Evolutionary conservation across 2,329 filamentous ascomycete genomes (phyloP).

Genomic region (Sordariomycetes sp.): DNA sequence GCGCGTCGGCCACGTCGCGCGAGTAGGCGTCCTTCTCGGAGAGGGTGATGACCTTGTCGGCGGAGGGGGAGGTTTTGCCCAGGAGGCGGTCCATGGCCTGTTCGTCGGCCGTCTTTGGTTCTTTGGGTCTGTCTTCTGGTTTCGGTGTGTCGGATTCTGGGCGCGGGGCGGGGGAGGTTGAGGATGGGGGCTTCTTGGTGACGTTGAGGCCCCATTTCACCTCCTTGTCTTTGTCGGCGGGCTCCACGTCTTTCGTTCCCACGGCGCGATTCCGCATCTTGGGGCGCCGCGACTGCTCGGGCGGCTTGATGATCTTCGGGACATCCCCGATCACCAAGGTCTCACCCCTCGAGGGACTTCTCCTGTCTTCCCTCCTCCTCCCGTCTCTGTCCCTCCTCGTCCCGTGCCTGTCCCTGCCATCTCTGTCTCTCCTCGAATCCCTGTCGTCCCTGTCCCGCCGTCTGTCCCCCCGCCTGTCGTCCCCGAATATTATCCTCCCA

Average conservation of each 20-base stretch:
- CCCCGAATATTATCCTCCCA: conserved; percentile 6
- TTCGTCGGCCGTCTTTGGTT: conserved; percentile 24
- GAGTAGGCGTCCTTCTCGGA: conserved; percentile 60
- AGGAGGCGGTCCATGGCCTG: conserved; percentile 59
- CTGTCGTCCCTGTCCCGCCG: neutral
- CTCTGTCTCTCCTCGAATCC: neutral
- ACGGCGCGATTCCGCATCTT: conserved; percentile 5
- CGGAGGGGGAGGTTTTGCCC: conserved; percentile 32
- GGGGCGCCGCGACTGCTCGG: conserved; percentile 6
- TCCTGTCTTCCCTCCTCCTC: neutral
- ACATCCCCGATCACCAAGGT: conserved; percentile 1
- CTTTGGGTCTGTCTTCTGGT: conserved; percentile 8
- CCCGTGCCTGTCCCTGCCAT: neutral
- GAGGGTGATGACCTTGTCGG: conserved; percentile 35
- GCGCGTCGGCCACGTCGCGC: conserved; percentile 59
- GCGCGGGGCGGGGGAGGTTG: neutral
- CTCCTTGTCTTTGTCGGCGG: conserved; percentile 36
- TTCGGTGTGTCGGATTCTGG: conserved; percentile 6
- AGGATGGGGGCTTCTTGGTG: neutral
- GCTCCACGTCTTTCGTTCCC: conserved; percentile 16
- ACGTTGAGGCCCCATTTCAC: conserved; percentile 41
- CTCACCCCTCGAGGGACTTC: neutral
- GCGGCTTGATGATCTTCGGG: conserved; percentile 8
- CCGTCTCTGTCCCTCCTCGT: neutral
- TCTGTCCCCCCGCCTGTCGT: neutral